Conservation (phyloP, 2,329 filamentous ascomycete species). For the Ophiostoma ips region DNA sequence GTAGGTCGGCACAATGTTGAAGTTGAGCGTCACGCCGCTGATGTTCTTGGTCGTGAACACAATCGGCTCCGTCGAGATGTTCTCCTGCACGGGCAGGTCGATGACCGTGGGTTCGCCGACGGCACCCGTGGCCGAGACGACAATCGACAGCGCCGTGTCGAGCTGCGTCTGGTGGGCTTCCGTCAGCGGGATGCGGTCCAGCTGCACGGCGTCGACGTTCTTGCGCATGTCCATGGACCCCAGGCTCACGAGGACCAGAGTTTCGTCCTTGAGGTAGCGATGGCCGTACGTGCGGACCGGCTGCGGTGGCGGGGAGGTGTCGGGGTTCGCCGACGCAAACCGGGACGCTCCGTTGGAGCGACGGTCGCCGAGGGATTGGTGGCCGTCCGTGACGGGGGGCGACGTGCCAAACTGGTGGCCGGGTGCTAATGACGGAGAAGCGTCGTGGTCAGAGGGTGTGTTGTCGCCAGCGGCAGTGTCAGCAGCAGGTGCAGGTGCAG, state of each 20-base stretch:
- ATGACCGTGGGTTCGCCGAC: constrained; percentile 77
- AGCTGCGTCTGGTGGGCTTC: constrained; percentile 87
- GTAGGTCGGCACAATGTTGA: constrained; percentile 93
- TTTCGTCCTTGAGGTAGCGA: constrained; percentile 78
- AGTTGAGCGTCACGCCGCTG: constrained; percentile 73
- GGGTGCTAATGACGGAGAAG: neutral
- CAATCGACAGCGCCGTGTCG: constrained; percentile 83
- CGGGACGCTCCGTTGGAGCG: constrained; percentile 32
- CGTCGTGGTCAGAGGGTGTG: neutral
- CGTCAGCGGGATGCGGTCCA: constrained; percentile 76
- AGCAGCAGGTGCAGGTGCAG: neutral
- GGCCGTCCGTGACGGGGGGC: constrained; percentile 32
- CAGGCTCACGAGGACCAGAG: constrained; percentile 80
- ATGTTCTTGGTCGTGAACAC: constrained; percentile 71
- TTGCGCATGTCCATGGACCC: constrained; percentile 93
- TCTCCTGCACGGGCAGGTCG: constrained; percentile 86
- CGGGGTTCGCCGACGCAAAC: constrained; percentile 19
- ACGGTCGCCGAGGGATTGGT: constrained; percentile 47
- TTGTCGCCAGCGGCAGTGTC: neutral
- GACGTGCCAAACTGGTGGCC: constrained; percentile 15
- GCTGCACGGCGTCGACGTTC: constrained; percentile 60
- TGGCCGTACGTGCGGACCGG: constrained; percentile 93
- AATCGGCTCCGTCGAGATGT: constrained; percentile 85
- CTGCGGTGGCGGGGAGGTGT: constrained; percentile 29
- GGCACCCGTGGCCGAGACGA: constrained; percentile 75